Conservation (phyloP, 768 basidiomycete genomes). For the Leccinum disarticulatum region DNA sequence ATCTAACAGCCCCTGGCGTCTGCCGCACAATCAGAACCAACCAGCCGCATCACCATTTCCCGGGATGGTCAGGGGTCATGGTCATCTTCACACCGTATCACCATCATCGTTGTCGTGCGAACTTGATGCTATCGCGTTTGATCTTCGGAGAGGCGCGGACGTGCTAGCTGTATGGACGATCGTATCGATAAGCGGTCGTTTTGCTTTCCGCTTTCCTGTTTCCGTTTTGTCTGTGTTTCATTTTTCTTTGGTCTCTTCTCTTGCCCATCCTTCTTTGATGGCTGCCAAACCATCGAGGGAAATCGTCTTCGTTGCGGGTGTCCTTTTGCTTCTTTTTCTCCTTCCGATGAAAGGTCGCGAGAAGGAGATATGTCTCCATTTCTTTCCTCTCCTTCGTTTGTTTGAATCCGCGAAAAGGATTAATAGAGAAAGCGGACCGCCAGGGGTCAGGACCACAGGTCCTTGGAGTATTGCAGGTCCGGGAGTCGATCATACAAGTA, state of each 20-base stretch:
- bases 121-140: constrained; percentile 15
- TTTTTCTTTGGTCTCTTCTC: background rate
- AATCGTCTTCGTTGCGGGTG: background rate
- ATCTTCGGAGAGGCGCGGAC: constrained; percentile 21
- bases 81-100: background rate
- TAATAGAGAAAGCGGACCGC: background rate
- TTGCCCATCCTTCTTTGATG: background rate
- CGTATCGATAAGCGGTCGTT: constrained; percentile 20
- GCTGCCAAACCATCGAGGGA: background rate
- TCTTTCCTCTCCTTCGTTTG: background rate
- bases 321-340: constrained; percentile 2
- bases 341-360: constrained; percentile 1
- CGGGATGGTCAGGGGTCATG: background rate
- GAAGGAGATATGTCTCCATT: background rate
- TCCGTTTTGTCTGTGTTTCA: background rate
- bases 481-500: background rate
- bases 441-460: too few relatives aligned
- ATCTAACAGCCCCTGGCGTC: background rate
- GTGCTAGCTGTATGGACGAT: background rate
- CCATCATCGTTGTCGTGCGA: constrained; percentile 9
- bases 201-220: background rate
- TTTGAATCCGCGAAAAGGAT: background rate
- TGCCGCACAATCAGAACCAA: background rate
- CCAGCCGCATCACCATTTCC: background rate
- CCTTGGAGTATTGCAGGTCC: background rate